Base-by-base conservation (phyloP, 2,329 filamentous ascomycete species). In the Penicillium psychrosexuale region DNA sequence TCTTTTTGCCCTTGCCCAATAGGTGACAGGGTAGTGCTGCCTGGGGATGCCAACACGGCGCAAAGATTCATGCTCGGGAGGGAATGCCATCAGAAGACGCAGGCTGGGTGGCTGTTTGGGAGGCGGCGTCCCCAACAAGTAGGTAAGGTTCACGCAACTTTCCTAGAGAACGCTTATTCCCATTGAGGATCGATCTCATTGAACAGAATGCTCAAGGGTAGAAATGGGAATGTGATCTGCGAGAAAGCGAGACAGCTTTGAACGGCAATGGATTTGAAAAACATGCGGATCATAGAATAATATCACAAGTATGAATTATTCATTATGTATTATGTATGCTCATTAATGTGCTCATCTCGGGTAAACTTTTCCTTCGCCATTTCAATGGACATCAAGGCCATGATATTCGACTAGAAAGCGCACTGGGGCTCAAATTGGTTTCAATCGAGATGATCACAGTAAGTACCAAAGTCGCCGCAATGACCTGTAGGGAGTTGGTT, bases 381-480 rank as follows among this genome's bases (percentile, higher is more conserved):
- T 8, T 33, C 33, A 33, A 45, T 33, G 28, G 13, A 22, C 11
- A 33, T 33, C 19, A 55, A 1, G 34, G 28, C 8, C 33, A 13
- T 34, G 30, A 39, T 55, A 51, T 51, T 33, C 40, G 47, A 31
- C 6, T n/a, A 24, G 44, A 4, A 13, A 50, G 7, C 3, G 40
- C 27, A 8, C 8, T 33, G 5, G 50, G 38, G 2, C 15, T 27
- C 22, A 42, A 27, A 7, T 63, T 56, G 11, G 60, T 56, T 31
- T 66, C 51, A 24, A 63, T 47, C 2, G 63, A 53, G 15, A 66
- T 61, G 5, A 53, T 58, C 9, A 66, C 39, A 1, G 59, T 52
- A 28, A 66, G 39, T 4, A 63, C 30, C 24, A 66, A 53, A 0
- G 58, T 66, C 17, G 42, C 51, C 30, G 61, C 9, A 37, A 62